Base-by-base conservation (phyloP, 2,329 filamentous ascomycete species). In the Claviceps sp. region DNA sequence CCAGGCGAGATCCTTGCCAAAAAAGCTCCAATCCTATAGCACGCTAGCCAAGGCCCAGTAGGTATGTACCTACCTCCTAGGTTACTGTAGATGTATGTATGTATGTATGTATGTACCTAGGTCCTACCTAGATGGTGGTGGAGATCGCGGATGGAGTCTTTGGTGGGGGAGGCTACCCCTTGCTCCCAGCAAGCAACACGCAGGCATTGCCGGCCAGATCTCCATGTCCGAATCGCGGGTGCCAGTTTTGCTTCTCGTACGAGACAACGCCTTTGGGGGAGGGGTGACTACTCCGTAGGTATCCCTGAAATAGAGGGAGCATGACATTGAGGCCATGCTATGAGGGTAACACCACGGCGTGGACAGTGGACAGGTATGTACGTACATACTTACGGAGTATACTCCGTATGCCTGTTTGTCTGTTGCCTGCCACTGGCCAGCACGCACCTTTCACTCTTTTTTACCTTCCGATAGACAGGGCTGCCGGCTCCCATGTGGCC, bases 1-100 rank as follows among this genome's bases (percentile, higher is more conserved):
- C 47, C 52, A 51, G 48, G 48, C 42, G 30, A 50, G 38, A 43
- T 44, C 47, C 48, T 19, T 50, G 52, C 50, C 44, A n/a, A 34
- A 34, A 1, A 34, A 11, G 44, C 44, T 45, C 5, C 24, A n/a
- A 45, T 45, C 45, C 24, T 13, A 26, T 47, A 34, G 10, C 37
- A 52, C 16, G 50, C 48, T 40, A 50, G 51, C 17, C 13, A 24
- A 43, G 41, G 11, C 4, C 19, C 3, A 41, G n/a, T 13, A 19
- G 11, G 17, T 43, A 22, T 17, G 22, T 24, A 24, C 24, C 24
- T 24, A 24, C 22, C 22, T 19, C 19, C 19, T 19, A n/a, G n/a
- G n/a, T n/a, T n/a, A n/a, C n/a, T n/a, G n/a, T n/a, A n/a, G n/a
- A n/a, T n/a, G n/a, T n/a, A n/a, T n/a, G n/a, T n/a, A n/a, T n/a